These are phyloP conservation scores for Inga leiocalycina DNA, from an alignment of 306 rosid genomes.

Conservation along the genomic window DNA sequence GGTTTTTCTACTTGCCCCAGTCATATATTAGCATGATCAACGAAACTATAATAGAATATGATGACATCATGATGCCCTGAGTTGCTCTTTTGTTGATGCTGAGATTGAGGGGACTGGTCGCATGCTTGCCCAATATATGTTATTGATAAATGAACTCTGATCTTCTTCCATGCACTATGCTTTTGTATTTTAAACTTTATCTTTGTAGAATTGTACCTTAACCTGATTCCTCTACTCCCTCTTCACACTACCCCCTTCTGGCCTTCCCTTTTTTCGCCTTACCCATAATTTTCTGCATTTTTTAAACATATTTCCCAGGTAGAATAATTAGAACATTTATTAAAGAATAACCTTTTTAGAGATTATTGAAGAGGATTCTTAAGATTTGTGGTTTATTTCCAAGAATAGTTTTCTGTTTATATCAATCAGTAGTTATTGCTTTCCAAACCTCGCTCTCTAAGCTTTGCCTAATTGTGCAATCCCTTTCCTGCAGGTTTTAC, in stretches of 20 bases:
- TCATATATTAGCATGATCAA: neutral
- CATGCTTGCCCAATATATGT: neutral
- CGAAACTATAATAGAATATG: neutral
- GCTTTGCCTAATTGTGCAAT: conserved; percentile 23
- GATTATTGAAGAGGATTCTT: neutral
- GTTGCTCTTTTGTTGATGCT: neutral
- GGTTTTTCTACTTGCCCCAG: neutral
- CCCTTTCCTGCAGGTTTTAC: conserved; percentile 71
- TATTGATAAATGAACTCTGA: neutral
- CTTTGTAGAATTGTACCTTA: neutral
- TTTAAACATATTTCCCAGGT: neutral
- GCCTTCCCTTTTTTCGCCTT: neutral
- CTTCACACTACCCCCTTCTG: neutral
- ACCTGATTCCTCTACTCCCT: neutral
- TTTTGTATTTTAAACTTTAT: neutral
- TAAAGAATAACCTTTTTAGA: neutral
- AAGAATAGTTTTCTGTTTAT: neutral
- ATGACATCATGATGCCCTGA: neutral
- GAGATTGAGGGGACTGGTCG: neutral
- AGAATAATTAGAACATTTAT: neutral
- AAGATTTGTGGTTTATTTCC: neutral
- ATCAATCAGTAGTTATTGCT: neutral
- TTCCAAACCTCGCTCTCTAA: neutral
- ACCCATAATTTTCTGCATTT: neutral
- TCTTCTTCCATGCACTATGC: neutral